Evolutionary conservation across 2,329 filamentous ascomycete species (phyloP), one percentile per base, ranked within the genome.

Genomic region (Cladosporium colombiae): DNA sequence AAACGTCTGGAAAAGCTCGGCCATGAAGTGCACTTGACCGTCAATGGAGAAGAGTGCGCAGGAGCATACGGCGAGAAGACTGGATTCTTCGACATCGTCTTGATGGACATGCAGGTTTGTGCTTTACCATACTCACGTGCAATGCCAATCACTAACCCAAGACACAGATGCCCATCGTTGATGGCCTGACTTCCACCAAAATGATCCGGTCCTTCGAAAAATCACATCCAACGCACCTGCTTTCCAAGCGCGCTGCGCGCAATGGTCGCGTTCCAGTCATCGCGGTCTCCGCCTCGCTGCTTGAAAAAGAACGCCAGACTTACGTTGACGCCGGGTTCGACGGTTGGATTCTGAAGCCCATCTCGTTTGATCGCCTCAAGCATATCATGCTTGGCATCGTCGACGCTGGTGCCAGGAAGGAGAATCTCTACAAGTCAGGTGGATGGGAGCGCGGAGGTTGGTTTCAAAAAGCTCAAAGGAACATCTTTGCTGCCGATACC

Each of bases 21-120:
- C 0, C 91, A 96, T 69, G 78, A 84, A 0, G 89, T 95, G 0
- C 80, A 85, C 40, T 83, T 93, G 69, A 91, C 91, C 0, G 84
- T 90, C 44, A 96, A 96, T 68, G 93, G 93, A 8, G 90, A 95
- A 74, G 92, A 96, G 73, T 97, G 93, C 73, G 89, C 91, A 6
- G 82, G 84, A 59, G 83, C 87, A 5, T 93, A 91, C 75, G 84
- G 83, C 59, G 89, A 91, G 55, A 84, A 83, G 60, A 82, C 88
- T 0, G 76, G 76, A 29, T 78, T 80, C 25, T 95, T 91, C 73
- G 92, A 96, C 75, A 88, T 92, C 5, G 83, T 97, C 57, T 82
- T 97, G 68, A 96, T 96, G 93, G 93, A 96, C 74, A 92, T 97
- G 85, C 92, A 96, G 84, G 92, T 93, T 75, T 16, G 61, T 63